Base-by-base conservation (phyloP, 2,329 filamentous ascomycete genomes). In the Fusarium sp. region DNA sequence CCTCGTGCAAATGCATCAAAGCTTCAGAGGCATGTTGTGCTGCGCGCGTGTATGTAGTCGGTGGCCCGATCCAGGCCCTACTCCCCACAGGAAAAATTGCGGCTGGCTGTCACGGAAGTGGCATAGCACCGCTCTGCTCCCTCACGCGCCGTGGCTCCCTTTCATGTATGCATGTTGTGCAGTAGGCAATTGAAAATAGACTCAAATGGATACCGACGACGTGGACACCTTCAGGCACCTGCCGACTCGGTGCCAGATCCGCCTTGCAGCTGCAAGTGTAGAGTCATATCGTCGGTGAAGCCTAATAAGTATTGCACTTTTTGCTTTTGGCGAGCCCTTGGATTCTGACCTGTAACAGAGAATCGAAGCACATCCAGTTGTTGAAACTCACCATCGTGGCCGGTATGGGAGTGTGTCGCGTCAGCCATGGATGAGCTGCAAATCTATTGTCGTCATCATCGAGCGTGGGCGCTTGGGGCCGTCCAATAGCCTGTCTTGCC, bases 101-200 rank as follows among this genome's bases (percentile, higher is more conserved):
- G 68, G 59, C 65, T 65, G 53, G 57, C 65, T 71, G 65, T 63
- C 64, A 74, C 61, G 52, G 64, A 71, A 71, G 63, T 53, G 67
- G 68, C 52, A 71, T 71, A 70, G 68, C 55, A 68, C 70, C 60
- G 60, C 55, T 68, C 68, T 65, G 52, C 67, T 65, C 56, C 56
- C 57, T 70, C 41, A 66, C 63, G 65, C 62, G 64, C 73, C 73
- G 71, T 65, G 62, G 64, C 64, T 69, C 64, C 53, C 59, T 69
- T 60, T 63, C 46, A 67, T 75, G 73, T 75, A 75, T 73, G 73
- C 73, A 75, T 75, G 73, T 75, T 75, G 72, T 75, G 73, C 73
- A 75, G 73, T 70, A 66, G 66, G 65, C 54, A 62, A 62, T 73
- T 70, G 62, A 71, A 61, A 71, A 67, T 72, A 72, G 65, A 56